Evolutionary conservation across 805 yeast genomes (phyloP).

Genomic region (Yamadazyma paraphyllophila): DNA sequence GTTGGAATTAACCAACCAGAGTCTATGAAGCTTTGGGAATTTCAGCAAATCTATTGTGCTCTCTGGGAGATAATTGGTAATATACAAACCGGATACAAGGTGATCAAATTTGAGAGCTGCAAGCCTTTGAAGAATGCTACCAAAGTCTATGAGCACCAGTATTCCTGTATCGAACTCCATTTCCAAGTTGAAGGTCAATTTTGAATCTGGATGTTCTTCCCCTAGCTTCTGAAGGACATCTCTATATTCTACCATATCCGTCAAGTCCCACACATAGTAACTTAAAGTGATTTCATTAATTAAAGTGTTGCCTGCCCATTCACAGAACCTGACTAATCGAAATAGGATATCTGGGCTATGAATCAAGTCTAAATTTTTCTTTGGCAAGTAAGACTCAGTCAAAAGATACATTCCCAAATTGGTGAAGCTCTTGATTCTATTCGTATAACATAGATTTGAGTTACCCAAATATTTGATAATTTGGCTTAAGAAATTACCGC

Average conservation of each 20-base stretch:
- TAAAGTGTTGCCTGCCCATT: conserved; percentile 1
- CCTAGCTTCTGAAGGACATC: conserved; percentile 2
- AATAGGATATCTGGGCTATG: conserved; percentile 3
- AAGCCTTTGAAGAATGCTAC: background rate
- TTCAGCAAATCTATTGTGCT: conserved; percentile 7
- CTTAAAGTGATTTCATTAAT: conserved; percentile 14
- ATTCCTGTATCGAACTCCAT: conserved; percentile 21
- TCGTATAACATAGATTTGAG: conserved; percentile 10
- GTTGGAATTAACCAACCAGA: conserved; percentile 20
- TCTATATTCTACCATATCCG: conserved; percentile 14
- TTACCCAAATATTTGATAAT: background rate
- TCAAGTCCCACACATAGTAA: conserved; percentile 17
- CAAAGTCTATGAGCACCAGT: conserved; percentile 11
- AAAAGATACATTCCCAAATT: conserved; percentile 17
- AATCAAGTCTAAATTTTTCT: conserved; percentile 10
- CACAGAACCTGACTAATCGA: conserved; percentile 6
- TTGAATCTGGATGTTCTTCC: background rate
- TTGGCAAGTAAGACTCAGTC: conserved; percentile 15
- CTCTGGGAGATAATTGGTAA: conserved; percentile 11
- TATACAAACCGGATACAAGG: conserved; percentile 3
- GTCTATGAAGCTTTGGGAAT: conserved; percentile 13
- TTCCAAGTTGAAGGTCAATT: conserved; percentile 17
- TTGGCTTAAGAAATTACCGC: background rate
- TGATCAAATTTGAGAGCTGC: background rate
- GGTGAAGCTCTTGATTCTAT: conserved; percentile 15